These are phyloP conservation scores for Salix caprea DNA, from an alignment of 345 rosid genomes.

Conservation along the genomic window DNA sequence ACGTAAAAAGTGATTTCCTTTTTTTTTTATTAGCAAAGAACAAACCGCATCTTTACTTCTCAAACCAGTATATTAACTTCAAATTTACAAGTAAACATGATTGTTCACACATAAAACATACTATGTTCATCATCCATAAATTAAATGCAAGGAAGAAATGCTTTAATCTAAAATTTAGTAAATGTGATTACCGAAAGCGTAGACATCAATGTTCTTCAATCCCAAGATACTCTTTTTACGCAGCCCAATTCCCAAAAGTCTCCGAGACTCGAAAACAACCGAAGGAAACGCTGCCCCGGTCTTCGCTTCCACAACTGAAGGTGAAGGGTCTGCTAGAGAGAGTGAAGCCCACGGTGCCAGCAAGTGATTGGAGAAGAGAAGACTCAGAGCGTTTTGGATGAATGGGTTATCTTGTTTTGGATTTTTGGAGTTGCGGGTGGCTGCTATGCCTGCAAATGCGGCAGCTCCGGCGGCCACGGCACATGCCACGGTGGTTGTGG, in stretches of 20 bases:
- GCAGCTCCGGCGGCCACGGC: conserved; percentile 40
- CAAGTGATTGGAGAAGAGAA: conserved; percentile 28
- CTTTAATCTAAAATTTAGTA: background rate
- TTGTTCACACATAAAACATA: background rate
- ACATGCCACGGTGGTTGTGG: conserved; percentile 23
- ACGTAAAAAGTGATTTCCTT: background rate
- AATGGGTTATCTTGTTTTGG: conserved; percentile 25
- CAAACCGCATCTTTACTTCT: background rate
- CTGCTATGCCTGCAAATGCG: conserved; percentile 40
- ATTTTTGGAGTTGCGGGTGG: conserved; percentile 21
- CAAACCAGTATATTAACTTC: background rate
- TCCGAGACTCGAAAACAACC: conserved; percentile 43
- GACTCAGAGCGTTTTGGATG: conserved; percentile 29
- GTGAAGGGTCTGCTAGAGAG: conserved; percentile 58
- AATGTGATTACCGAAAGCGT: conserved; percentile 56
- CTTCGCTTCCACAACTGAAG: conserved; percentile 54
- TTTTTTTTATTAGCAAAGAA: background rate
- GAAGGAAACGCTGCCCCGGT: conserved; percentile 64
- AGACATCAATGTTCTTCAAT: conserved; percentile 79
- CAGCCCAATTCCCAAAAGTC: conserved; percentile 71
- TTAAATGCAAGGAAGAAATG: background rate
- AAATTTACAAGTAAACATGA: background rate
- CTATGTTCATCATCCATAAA: background rate
- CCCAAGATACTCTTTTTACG: conserved; percentile 70
- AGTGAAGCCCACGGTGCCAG: conserved; percentile 54